A percentile compares a stretch with the other conserved stretches of the same genome.
Conservation (phyloP, 2,329 filamentous ascomycete species). For the Colletotrichum kahawae region DNA sequence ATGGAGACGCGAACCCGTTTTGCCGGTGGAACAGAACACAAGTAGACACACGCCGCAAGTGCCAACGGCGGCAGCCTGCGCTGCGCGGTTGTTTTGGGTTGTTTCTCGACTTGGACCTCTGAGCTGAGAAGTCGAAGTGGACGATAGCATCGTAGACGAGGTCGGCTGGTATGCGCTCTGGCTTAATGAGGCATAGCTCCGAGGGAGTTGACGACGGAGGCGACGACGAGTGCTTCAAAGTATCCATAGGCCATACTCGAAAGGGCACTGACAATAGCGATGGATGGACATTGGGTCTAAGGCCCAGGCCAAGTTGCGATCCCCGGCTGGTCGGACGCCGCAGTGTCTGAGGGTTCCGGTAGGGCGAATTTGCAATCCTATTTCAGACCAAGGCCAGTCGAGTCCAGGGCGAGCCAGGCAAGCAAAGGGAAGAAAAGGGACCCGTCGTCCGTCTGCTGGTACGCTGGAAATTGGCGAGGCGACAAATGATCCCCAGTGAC, state of each 20-base stretch:
- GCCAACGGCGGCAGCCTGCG: neutral
- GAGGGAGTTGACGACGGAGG: neutral
- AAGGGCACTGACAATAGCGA: neutral
- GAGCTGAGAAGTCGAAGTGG: neutral
- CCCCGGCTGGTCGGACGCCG: slow-evolving; percentile 10
- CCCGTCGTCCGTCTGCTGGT: neutral
- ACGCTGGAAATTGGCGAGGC: slow-evolving; percentile 14
- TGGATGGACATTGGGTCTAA: neutral
- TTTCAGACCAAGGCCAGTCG: neutral
- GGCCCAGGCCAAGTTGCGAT: slow-evolving; percentile 8
- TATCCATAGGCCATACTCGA: neutral
- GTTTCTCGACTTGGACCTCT: neutral
- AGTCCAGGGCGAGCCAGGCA: neutral
- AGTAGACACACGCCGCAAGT: neutral
- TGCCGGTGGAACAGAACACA: neutral
- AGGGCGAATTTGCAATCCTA: slow-evolving; percentile 1
- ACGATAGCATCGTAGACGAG: neutral
- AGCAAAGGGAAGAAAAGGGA: neutral
- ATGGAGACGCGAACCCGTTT: neutral
- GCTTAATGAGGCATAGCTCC: neutral
- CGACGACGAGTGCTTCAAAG: neutral
- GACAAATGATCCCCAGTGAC: neutral
- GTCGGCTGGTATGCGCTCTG: neutral
- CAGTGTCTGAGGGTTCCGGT: slow-evolving; percentile 14
- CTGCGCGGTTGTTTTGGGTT: neutral